Evolutionary conservation across 768 basidiomycete species (phyloP).

Genomic region (Tylopilus sp.): DNA sequence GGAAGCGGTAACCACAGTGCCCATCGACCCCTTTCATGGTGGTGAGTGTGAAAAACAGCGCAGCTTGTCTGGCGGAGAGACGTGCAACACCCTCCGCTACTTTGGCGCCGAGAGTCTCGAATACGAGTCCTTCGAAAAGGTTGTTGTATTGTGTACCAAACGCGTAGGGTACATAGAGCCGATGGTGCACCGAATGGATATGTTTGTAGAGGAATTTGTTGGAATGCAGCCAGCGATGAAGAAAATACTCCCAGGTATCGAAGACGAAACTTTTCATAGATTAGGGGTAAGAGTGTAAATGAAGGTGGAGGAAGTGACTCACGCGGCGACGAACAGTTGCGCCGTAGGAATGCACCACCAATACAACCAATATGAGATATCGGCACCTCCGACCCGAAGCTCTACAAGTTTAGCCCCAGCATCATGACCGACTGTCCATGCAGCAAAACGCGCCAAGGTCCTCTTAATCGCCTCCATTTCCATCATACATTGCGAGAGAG

Average conservation of each 20-base stretch:
- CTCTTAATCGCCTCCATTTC: slow-evolving; percentile 40
- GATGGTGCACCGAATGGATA: slow-evolving; percentile 92
- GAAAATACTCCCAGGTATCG: slow-evolving; percentile 98
- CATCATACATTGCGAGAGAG: slow-evolving; percentile 36
- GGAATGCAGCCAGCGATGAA: slow-evolving; percentile 88
- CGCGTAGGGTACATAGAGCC: slow-evolving; percentile 94
- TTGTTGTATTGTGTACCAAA: slow-evolving; percentile 98
- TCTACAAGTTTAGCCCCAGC: slow-evolving; percentile 35
- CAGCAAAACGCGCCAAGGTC: slow-evolving; percentile 39
- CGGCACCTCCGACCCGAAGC: slow-evolving; percentile 33
- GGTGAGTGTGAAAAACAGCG: slow-evolving; percentile 76
- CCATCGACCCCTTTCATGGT: slow-evolving; percentile 94
- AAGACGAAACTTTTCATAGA: slow-evolving; percentile 75
- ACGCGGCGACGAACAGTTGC: slow-evolving; percentile 83
- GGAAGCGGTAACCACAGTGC: slow-evolving; percentile 87
- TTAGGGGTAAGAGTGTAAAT: neutral
- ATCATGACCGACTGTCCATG: slow-evolving; percentile 40
- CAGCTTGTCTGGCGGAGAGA: slow-evolving; percentile 80
- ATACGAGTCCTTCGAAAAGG: slow-evolving; percentile 87
- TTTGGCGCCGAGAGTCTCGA: slow-evolving; percentile 80
- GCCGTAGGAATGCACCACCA: slow-evolving; percentile 88
- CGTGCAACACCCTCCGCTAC: slow-evolving; percentile 66
- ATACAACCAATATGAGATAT: slow-evolving; percentile 67
- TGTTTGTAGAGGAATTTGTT: slow-evolving; percentile 89
- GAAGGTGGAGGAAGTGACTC: slow-evolving; percentile 33